phyloP scores from a whole-genome alignment of 257 asterid genomes.

The Rehmannia glutinosa region DNA sequence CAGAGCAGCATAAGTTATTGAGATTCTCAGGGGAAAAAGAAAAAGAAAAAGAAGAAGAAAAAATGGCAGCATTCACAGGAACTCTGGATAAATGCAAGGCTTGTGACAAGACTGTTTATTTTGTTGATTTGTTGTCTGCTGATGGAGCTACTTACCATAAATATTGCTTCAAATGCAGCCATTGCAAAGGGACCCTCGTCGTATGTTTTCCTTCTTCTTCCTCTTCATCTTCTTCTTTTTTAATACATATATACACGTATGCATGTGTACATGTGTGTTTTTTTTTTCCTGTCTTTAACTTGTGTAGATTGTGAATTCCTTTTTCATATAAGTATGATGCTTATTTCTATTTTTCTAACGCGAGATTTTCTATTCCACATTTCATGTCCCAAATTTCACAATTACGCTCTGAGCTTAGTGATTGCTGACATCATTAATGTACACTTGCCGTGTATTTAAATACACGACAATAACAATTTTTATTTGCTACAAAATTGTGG shows the following conservation, averaged over 20 bases:
- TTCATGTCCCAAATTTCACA: no score
- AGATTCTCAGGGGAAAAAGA: conserved; percentile 16
- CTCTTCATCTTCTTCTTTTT: background rate
- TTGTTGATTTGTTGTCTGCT: conserved; percentile 49
- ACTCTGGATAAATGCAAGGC: conserved; percentile 56
- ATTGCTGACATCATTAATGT: no score
- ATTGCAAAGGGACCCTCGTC: conserved; percentile 83
- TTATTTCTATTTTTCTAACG: no score
- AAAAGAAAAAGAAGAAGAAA: background rate
- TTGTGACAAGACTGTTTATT: conserved; percentile 56
- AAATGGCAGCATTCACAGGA: conserved; percentile 53
- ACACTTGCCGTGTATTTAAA: no score
- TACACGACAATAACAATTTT: no score
- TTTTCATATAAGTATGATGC: no score
- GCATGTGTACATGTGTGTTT: no score
- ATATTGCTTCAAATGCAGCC: conserved; percentile 65
- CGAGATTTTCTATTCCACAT: no score
- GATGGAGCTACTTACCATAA: conserved; percentile 53
- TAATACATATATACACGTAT: background rate
- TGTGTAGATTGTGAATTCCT: no score
- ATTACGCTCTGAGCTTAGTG: no score
- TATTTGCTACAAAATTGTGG: no score
- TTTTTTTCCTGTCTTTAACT: no score
- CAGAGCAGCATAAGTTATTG: conserved; percentile 8
- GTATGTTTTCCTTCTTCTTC: conserved; percentile 27